Evolutionary conservation across 257 asterid species (phyloP), one percentile per base, ranked within the genome.

Genomic region (Solanum sejunctum): DNA sequence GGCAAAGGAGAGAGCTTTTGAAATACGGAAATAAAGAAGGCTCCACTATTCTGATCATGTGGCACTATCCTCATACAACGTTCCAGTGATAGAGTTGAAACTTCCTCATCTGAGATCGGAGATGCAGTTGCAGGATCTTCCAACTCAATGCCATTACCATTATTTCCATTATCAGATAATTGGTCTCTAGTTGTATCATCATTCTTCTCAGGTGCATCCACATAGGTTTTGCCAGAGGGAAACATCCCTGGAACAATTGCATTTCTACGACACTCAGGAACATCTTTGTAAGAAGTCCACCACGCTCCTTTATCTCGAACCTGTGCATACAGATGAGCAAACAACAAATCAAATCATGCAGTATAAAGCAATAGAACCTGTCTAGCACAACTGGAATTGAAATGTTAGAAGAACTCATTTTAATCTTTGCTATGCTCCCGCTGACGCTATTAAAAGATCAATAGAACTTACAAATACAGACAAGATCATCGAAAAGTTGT

Each of bases 21-120:
- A 78, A 97, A 89, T 77, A 95, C 96, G 66, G 99, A 98, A 89
- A 97, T 88, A 88, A 97, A 97, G 89, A 97, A 97, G 70, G 99
- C 98, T 86, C 99, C 99, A 21, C 98, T 94, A 88, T 97, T 93
- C 89, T 97, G 97, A 90, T 97, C 98, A 88, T 97, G 99, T 80
- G 98, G 98, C 86, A 94, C 98, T 87, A 97, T 95, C 92, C 99
- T 92, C 99, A 97, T 97, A 89, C 99, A 97, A 60, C 85, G 98
- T 85, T 95, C 98, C 77, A 97, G 89, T 64, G 98, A 98, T 56
- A 95, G 87, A 83, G 85, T 91, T 11, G 98, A 92, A 84, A 94
- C 91, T 91, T 95, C 98, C 87, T 91, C 93, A 84, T 92, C 95
- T 85, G 67, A 51, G 82, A 41, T 60, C 72, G 85, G 84, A 66